phyloP scores from a whole-genome alignment of 768 basidiomycete species.

The Hericium erinaceus region DNA sequence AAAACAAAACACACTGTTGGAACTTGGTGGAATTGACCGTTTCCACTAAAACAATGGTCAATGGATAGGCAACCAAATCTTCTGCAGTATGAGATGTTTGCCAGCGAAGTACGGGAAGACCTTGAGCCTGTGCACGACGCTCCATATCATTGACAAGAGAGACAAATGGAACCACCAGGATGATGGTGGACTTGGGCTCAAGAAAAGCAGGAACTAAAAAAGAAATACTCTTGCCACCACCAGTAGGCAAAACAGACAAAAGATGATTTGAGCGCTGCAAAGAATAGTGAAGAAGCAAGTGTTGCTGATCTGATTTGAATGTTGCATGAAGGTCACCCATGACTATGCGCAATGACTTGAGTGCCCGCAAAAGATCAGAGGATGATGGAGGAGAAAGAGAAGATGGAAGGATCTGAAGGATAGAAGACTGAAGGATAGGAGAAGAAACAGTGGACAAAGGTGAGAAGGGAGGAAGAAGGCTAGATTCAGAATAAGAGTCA shows the following conservation, averaged over 20 bases:
- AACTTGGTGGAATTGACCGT: neutral
- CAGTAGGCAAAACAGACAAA: neutral
- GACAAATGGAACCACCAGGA: neutral
- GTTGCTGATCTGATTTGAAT: neutral
- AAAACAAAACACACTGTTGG: neutral
- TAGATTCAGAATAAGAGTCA: too few relatives aligned
- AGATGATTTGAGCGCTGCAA: neutral
- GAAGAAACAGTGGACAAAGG: too few relatives aligned
- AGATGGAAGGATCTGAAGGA: too few relatives aligned
- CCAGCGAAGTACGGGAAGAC: neutral
- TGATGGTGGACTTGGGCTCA: neutral
- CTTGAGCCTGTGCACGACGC: neutral
- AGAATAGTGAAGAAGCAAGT: neutral
- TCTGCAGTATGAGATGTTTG: neutral
- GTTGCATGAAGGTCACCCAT: neutral
- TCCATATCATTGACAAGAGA: neutral
- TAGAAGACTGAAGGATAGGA: too few relatives aligned
- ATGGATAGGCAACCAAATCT: neutral
- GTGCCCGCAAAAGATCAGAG: neutral
- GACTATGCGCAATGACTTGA: neutral
- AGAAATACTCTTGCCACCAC: neutral
- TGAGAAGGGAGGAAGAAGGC: too few relatives aligned
- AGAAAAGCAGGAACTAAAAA: neutral
- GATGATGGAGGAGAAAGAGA: too few relatives aligned
- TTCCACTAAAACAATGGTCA: neutral